Evolutionary conservation across 2,329 filamentous ascomycete species (phyloP), one percentile per base, ranked within the genome.

Genomic region (Alternaria sp.): DNA sequence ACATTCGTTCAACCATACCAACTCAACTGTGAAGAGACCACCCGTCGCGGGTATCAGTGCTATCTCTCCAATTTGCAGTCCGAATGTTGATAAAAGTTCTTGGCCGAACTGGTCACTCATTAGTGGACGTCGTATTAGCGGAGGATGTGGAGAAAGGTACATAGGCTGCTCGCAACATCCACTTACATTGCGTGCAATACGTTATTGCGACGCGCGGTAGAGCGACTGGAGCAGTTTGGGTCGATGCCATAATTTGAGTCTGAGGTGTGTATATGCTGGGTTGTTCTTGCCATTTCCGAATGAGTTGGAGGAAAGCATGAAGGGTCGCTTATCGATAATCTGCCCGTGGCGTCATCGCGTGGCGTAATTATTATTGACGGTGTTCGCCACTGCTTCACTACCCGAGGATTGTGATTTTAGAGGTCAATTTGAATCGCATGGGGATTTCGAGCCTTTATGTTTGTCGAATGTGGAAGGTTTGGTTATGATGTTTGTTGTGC

Each of bases 1-100:
- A 28, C 34, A 4, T 30, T 10, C 3, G 22, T 25, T 11, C 18
- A 16, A 20, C 41, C 70, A 32, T 58, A 77, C 75, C 57, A 97
- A 86, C 60, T 89, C 85, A 12, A 98, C 89, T 22, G 87, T 85
- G 74, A 98, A 99, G 3, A 91, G 84, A 0, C 95, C 94, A 18
- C 94, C 93, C 0, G 92, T 96, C 14, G 89, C 85, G 0, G 95
- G 95, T 66, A 96, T 88, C 8, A 99, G 86, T 16, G 94, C 89
- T 10, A 98, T 90, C 79, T 98, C 94, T 63, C 93, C 94, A 2
- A 98, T 86, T 45, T 88, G 85, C 2, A 89, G 92, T 56, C 88
- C 87, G 81, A 99, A 99, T 0, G 94, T 99, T 2, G 93, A 97
- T 38, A 99, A 88, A 45, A 99, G 89, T 80, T 98, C 95, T 84